Base-by-base conservation (phyloP, 176 grass and related monocot species). In the Ensete ventricosum region DNA sequence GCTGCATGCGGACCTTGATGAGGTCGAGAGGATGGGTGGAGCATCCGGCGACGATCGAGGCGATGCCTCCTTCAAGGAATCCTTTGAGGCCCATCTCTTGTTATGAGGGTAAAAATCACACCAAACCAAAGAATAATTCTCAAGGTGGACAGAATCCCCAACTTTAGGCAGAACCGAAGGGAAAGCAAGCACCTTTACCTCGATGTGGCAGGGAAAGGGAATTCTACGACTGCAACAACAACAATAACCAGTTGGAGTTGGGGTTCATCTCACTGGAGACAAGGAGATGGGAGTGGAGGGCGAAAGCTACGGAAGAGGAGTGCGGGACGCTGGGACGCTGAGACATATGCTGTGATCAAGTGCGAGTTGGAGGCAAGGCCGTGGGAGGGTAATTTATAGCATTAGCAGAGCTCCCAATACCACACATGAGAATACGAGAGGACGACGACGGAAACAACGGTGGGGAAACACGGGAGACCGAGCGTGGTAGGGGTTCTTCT, bases 1-100 rank as follows among this genome's bases (percentile, higher is more conserved):
- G 87, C 83, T 96, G 93, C 93, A 96, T 92, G 6, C 93, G 83
- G 24, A 96, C 93, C 81, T 96, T 96, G 77, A 96, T 82, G 4
- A 96, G 87, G 81, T 96, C 93, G 64, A 96, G 87, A 53, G 93
- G 93, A 78, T 96, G 93, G 26, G 93, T 96, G 4, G 89, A 92
- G 81, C 93, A 96, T 6, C 93, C 93, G 9, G 93, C 93, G 11
- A 96, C 89, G 72, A 96, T 81, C 14, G 93, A 96, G 19, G 93
- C 93, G 64, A 92, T 86, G 75, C 93, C 93, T 26, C 93, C 93
- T 76, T 96, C 93, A 11, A 92, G 87, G 54, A 96, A 96, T 64
- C 93, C 93, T 86, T 96, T 96, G 2, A 88, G 2, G 1, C 89
- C 93, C 93, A 96, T 90, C 72, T 75, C 53, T 62, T 2, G 13